Evolutionary conservation across 805 yeast genomes (phyloP).

Genomic region (Lipomyces yamadae): DNA sequence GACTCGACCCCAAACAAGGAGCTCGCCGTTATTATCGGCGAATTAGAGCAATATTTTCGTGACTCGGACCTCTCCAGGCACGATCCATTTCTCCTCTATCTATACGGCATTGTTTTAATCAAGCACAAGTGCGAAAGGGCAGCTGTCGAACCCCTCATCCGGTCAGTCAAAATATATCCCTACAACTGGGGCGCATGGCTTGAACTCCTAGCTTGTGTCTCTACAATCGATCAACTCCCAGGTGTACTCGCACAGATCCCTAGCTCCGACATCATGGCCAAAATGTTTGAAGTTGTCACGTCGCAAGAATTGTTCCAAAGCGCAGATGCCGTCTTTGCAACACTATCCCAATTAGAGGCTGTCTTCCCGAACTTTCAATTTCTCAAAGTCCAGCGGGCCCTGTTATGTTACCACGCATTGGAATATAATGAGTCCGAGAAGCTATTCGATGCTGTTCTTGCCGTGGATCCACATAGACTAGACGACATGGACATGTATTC

Average conservation of each 20-base stretch:
- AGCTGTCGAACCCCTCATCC: slow-evolving; percentile 66
- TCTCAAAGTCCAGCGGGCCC: slow-evolving; percentile 79
- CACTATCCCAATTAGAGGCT: slow-evolving; percentile 55
- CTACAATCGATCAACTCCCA: slow-evolving; percentile 51
- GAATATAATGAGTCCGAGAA: slow-evolving; percentile 82
- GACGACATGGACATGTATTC: slow-evolving; percentile 94
- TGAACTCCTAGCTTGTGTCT: slow-evolving; percentile 71
- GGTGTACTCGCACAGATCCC: slow-evolving; percentile 16
- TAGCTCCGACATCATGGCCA: slow-evolving; percentile 46
- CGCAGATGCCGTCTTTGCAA: slow-evolving; percentile 52
- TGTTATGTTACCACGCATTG: slow-evolving; percentile 79
- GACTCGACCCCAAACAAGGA: slow-evolving; percentile 44
- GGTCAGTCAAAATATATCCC: slow-evolving; percentile 71
- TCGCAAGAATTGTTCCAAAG: slow-evolving; percentile 81
- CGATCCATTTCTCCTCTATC: slow-evolving; percentile 69
- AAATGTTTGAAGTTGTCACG: slow-evolving; percentile 67
- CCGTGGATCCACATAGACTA: slow-evolving; percentile 78
- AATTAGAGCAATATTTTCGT: slow-evolving; percentile 46
- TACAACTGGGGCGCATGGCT: slow-evolving; percentile 95
- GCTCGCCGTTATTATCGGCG: slow-evolving; percentile 48
- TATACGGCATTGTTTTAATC: slow-evolving; percentile 69
- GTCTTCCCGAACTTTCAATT: slow-evolving; percentile 76
- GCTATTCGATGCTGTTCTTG: slow-evolving; percentile 74
- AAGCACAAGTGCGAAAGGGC: slow-evolving; percentile 62
- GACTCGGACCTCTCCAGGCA: slow-evolving; percentile 30